Conservation (phyloP, 257 asterid species). For the Vinca minor region DNA sequence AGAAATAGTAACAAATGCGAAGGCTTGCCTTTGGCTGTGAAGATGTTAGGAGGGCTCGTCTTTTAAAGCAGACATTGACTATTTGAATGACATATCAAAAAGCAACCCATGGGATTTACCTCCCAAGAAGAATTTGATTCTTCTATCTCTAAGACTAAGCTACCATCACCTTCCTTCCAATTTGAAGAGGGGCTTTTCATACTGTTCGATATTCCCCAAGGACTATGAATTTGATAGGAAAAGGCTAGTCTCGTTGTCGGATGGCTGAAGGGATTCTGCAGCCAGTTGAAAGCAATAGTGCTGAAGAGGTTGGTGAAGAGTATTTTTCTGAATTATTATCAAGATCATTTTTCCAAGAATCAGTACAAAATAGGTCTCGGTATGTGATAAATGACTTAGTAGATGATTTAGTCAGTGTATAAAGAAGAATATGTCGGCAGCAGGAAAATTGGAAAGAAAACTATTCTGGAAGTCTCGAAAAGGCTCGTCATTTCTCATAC, state of each 20-base stretch:
- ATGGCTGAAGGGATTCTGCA: conserved; percentile 52
- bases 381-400: conserved; percentile 42
- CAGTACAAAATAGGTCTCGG: conserved; percentile 20
- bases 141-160: conserved; percentile 39
- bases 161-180: conserved; percentile 41
- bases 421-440: conserved; percentile 30
- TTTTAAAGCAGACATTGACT: conserved; percentile 25
- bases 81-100: conserved; percentile 34
- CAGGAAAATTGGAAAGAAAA: conserved; percentile 30
- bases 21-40: conserved; percentile 50
- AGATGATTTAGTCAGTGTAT: conserved; percentile 39
- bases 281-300: conserved; percentile 13
- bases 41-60: conserved; percentile 35
- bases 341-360: conserved; percentile 37
- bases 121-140: conserved; percentile 23
- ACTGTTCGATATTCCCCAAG: conserved; percentile 49
- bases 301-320: conserved; percentile 35
- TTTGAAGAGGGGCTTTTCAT: conserved; percentile 38
- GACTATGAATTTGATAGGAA: conserved; percentile 40
- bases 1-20: conserved; percentile 33
- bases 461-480: conserved; percentile 18
- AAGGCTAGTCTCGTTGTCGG: conserved; percentile 36
- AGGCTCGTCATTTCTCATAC: conserved; percentile 39
- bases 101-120: conserved; percentile 43
- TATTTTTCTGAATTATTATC: conserved; percentile 36